A percentile compares a stretch with the other conserved stretches of the same genome.
phyloP scores from a whole-genome alignment of 1,139 yeast genomes.

The Scheffersomyces illinoinensis region DNA sequence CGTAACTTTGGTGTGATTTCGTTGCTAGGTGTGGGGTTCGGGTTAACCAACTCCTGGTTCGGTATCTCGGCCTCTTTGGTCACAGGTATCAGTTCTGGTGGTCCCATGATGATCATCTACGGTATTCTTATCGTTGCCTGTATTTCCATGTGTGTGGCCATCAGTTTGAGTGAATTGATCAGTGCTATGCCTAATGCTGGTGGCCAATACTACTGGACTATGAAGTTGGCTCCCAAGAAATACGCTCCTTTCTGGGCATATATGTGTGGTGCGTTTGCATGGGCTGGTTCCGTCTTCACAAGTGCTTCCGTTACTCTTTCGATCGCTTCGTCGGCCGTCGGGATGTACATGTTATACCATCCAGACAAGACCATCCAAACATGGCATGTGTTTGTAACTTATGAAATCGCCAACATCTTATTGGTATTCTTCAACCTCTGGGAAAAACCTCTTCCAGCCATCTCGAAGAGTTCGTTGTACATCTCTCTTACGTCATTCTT shows the following conservation, averaged over 20 bases:
- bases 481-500: constrained; percentile 38
- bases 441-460: constrained; percentile 35
- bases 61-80: constrained; percentile 53
- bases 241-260: constrained; percentile 51
- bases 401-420: constrained; percentile 31
- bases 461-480: constrained; percentile 39
- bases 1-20: constrained; percentile 56
- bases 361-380: constrained; percentile 42
- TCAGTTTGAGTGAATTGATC: constrained; percentile 49
- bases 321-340: constrained; percentile 49
- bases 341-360: constrained; percentile 49
- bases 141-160: constrained; percentile 41
- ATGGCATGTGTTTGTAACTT: constrained; percentile 57
- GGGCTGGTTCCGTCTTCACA: constrained; percentile 60
- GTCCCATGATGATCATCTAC: constrained; percentile 49
- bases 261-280: constrained; percentile 56
- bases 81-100: constrained; percentile 50
- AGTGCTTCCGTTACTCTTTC: constrained; percentile 56
- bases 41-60: constrained; percentile 56
- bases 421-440: constrained; percentile 38
- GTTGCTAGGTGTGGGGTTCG: constrained; percentile 51
- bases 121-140: constrained; percentile 36
- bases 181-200: constrained; percentile 59
- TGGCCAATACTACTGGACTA: constrained; percentile 63
- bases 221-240: constrained; percentile 52